These are phyloP conservation scores for Panicum miliaceum DNA, from an alignment of 176 grass and related monocot species.

Conservation along the genomic window DNA sequence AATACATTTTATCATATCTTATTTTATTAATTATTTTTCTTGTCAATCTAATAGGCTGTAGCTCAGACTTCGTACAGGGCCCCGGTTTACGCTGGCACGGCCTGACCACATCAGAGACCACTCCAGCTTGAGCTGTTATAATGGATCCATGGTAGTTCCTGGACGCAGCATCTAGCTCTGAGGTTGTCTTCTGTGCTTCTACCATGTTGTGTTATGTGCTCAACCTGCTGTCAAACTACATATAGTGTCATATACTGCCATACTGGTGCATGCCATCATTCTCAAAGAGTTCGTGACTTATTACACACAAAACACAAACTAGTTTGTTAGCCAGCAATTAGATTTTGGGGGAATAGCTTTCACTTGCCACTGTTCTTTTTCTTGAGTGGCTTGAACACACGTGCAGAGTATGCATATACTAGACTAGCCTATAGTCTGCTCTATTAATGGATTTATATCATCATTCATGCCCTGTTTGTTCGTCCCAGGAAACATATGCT, in stretches of 20 bases:
- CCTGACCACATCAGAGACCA: background rate
- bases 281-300: background rate
- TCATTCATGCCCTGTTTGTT: background rate
- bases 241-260: background rate
- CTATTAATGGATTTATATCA: background rate
- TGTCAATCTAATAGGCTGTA: too few species aligned
- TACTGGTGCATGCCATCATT: slow-evolving; percentile 10
- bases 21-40: too few species aligned
- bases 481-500: slow-evolving; percentile 14
- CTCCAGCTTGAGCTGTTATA: background rate
- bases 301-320: slow-evolving; percentile 15
- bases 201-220: slow-evolving; percentile 1
- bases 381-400: slow-evolving; percentile 1
- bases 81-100: too few species aligned
- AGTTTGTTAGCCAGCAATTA: background rate
- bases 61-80: too few species aligned
- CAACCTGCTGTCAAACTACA: background rate
- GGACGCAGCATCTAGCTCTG: background rate
- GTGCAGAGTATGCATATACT: background rate
- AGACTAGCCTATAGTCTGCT: background rate
- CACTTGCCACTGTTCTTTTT: background rate
- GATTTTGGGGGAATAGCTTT: background rate
- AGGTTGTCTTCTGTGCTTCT: background rate
- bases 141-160: background rate
- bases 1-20: too few species aligned